These are phyloP conservation scores for Geotrichum reessii DNA, from an alignment of 1,139 yeast genomes.

Conservation along the genomic window DNA sequence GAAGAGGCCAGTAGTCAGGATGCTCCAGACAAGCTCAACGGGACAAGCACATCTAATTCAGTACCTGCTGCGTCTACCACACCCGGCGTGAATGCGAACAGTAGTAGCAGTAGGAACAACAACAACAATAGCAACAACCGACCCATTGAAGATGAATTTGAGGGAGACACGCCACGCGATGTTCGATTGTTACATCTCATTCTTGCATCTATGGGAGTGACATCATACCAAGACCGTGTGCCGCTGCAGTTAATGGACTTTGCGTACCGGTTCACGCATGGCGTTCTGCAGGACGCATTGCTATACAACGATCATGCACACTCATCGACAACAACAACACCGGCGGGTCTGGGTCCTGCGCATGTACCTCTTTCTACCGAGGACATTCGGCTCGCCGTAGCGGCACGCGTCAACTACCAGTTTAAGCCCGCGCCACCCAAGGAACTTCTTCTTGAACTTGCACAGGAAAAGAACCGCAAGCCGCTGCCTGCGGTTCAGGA, in stretches of 20 bases:
- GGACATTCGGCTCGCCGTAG: constrained; percentile 86
- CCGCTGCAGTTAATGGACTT: constrained; percentile 94
- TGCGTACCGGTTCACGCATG: constrained; percentile 83
- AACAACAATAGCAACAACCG: constrained; percentile 6
- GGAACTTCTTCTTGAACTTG: constrained; percentile 81
- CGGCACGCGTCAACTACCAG: constrained; percentile 88
- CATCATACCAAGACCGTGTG: constrained; percentile 89
- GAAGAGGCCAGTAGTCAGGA: background rate
- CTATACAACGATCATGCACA: constrained; percentile 74
- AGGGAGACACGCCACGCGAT: constrained; percentile 61
- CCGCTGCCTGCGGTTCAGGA: constrained; percentile 90
- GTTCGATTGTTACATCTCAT: constrained; percentile 84
- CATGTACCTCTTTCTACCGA: constrained; percentile 66
- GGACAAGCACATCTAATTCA: background rate
- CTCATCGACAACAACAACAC: constrained; percentile 29
- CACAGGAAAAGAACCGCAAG: constrained; percentile 83
- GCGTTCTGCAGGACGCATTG: constrained; percentile 82
- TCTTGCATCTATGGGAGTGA: constrained; percentile 89
- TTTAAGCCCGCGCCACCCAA: constrained; percentile 95
- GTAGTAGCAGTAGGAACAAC: background rate
- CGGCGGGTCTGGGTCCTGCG: constrained; percentile 40
- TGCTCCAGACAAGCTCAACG: background rate
- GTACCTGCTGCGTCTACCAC: background rate
- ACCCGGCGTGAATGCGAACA: background rate
- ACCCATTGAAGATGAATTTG: constrained; percentile 14